Base-by-base conservation (phyloP, 257 asterid species). In the Vinca minor region DNA sequence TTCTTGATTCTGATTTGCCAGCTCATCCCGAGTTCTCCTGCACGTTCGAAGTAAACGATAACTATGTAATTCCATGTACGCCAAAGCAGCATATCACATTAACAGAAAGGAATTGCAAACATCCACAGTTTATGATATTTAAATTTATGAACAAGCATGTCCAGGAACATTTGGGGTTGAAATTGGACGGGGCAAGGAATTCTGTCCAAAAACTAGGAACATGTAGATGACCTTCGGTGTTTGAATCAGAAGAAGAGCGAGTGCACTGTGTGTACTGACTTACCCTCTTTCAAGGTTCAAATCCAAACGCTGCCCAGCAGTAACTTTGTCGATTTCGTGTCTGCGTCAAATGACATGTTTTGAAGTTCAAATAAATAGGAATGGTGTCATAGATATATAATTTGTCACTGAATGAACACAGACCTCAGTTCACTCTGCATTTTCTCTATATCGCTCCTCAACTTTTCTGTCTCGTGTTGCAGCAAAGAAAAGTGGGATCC, bases 251-350 rank as follows among this genome's bases (percentile, higher is more conserved):
- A 66, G 59, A 62, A 70, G 58, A 42, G n/a, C 10, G 21, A 58
- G 57, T 44, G 8, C 39, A 55, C 36, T 46, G 23, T 32, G 41
- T 8, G 35, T 4, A 17, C 47, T 50, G 54, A 61, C 83, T 73
- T 76, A 86, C 98, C 96, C 95, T 62, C 88, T 81, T 79, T 91
- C 98, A 42, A 91, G 96, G 73, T 89, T 92, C 69, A 87, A 84
- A 84, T 92, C 98, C 87, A 92, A 76, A 53, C 95, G 94, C 71
- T 86, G 95, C 63, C 96, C 96, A 55, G 98, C 98, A 32, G 91
- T 83, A 69, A 85, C 96, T 82, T 89, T 87, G 76, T 92, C 96
- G 20, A 92, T 79, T 81, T 92, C 98, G 74, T 92, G 83, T 84
- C 98, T 91, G 83, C 73, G 78, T 14, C 67, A 75, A 72, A 68